Base-by-base conservation (phyloP, 805 yeast genomes). In the Metschnikowia bowlesiae region DNA sequence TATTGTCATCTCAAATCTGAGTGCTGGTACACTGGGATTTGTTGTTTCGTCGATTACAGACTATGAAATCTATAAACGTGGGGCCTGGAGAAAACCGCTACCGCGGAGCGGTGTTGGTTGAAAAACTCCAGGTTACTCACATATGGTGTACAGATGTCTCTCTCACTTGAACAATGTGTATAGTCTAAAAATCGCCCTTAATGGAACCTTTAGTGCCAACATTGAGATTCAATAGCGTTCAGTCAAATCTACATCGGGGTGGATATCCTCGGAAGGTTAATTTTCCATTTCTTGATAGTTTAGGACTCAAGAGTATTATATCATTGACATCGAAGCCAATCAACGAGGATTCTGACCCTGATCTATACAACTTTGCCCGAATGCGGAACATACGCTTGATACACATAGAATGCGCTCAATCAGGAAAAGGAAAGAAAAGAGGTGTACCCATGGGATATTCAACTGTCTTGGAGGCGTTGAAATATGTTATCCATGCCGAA, bases 221-320 rank as follows among this genome's bases (percentile, higher is more conserved):
- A 2, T 72, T 91, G 52, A 76, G 89, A 51, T 94, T 86, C 66
- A 82, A 83, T 45, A 74, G 81, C 13, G 81, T 91, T 2, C 88
- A 85, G 59, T 81, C 86, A 1, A 73, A 78, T 44, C 69, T 92
- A 4, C 87, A 83, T 60, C 70, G 98, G 42, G 98, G 98, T 0
- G 85, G 95, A 1, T 88, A 87, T 59, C 98, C 98, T 1, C 76
- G 94, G 47, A 81, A 82, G 43, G 76, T 84, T 49, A 91, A 89
- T 62, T 75, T 80, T 53, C 75, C 84, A 8, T 94, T 85, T 61
- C 70, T 94, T 8, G 71, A 76, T 54, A 75, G 89, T 33, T 74
- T 91, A 32, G 69, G 78, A 38, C 73, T 94, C 49, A 82, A 76
- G 59, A 85, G 91, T 8, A 83, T 92, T 46, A 73, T 92, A 6